These are phyloP conservation scores for Spiraea crenata DNA, from an alignment of 331 rosid genomes.

Conservation along the genomic window DNA sequence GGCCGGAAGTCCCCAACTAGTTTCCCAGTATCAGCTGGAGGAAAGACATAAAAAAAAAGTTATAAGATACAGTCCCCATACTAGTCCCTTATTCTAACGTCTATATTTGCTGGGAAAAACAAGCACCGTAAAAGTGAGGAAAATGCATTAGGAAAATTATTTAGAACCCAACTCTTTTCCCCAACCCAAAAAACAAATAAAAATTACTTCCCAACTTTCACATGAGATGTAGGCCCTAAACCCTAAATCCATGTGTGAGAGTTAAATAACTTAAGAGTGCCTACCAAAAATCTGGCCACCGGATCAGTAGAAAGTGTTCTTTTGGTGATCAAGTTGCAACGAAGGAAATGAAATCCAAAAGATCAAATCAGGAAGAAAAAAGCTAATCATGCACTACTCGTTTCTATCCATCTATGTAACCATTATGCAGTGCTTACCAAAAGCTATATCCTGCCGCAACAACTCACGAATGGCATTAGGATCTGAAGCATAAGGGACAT, in stretches of 20 bases:
- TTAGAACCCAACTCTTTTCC: neutral
- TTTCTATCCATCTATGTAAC: neutral
- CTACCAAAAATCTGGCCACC: neutral
- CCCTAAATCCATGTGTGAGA: neutral
- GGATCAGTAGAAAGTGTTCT: neutral
- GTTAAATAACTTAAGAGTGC: neutral
- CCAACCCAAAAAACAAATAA: too few relatives aligned
- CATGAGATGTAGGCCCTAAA: neutral
- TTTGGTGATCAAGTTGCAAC: neutral
- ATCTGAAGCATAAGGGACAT: constrained; percentile 76
- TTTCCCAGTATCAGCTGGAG: constrained; percentile 61
- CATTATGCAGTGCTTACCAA: constrained; percentile 47
- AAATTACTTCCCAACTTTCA: neutral
- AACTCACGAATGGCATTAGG: constrained; percentile 52
- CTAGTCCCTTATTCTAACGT: constrained; percentile 11
- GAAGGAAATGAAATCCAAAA: neutral
- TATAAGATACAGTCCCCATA: constrained; percentile 22
- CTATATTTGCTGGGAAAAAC: neutral
- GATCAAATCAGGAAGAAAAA: constrained; percentile 12
- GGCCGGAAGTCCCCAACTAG: constrained; percentile 51
- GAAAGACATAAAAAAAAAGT: constrained; percentile 26
- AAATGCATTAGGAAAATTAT: neutral
- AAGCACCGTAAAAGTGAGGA: neutral
- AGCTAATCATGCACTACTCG: too few relatives aligned
- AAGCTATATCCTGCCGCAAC: constrained; percentile 61